Percentiles rank a stretch among this genome's conserved stretches.
phyloP scores from a whole-genome alignment of 352 stramenopile genomes.

The Pythium vanterpoolii region DNA sequence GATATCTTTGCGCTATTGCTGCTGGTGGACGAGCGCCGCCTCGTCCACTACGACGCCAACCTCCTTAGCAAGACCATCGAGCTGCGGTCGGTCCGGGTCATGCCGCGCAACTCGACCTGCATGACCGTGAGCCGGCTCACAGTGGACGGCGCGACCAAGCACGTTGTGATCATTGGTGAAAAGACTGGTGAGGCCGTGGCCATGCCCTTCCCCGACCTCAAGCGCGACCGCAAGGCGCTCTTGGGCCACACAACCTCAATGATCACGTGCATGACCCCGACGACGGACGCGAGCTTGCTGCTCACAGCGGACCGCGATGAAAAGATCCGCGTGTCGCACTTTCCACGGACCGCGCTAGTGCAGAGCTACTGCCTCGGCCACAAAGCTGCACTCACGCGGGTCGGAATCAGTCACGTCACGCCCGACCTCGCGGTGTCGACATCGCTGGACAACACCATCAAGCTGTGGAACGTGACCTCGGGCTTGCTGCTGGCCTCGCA shows the following conservation, averaged over 20 bases:
- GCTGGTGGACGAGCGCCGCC: constrained; percentile 63
- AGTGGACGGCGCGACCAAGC: constrained; percentile 32
- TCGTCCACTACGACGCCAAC: constrained; percentile 75
- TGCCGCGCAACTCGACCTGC: constrained; percentile 72
- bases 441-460: constrained; percentile 80
- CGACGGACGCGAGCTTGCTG: constrained; percentile 47
- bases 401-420: constrained; percentile 42
- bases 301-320: constrained; percentile 82
- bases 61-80: constrained; percentile 33
- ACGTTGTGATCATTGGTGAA: constrained; percentile 68
- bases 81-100: constrained; percentile 32
- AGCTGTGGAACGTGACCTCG: constrained; percentile 61
- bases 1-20: constrained; percentile 49
- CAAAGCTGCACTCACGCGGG: constrained; percentile 56
- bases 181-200: constrained; percentile 83
- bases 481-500: constrained; percentile 58
- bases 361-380: constrained; percentile 86
- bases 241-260: constrained; percentile 86
- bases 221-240: constrained; percentile 65
- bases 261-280: constrained; percentile 71
- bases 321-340: constrained; percentile 82
- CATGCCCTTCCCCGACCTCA: constrained; percentile 69
- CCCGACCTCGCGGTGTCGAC: constrained; percentile 61
- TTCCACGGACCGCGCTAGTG: constrained; percentile 67
- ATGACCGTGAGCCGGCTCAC: constrained; percentile 41